Conservation (phyloP, 164 flowering plant species). For the Kalanchoe fedtschenkoi region DNA sequence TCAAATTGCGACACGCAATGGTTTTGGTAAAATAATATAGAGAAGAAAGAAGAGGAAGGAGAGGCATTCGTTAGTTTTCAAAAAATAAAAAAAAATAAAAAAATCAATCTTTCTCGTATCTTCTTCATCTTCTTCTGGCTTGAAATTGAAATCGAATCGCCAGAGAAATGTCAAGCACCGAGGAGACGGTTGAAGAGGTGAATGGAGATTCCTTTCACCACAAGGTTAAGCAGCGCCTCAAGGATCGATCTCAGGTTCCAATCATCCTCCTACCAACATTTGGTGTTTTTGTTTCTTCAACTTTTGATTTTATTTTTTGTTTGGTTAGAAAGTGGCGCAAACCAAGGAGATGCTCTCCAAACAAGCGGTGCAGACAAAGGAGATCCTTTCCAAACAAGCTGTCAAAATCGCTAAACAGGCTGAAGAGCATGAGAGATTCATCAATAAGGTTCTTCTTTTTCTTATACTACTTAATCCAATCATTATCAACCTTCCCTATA, state of each 20-base stretch:
- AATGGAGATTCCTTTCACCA: constrained; percentile 28
- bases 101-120: background rate
- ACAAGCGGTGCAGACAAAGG: constrained; percentile 62
- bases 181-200: constrained; percentile 28
- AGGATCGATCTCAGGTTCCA: constrained; percentile 59
- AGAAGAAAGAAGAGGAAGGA: too few relatives aligned
- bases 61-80: too few relatives aligned
- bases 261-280: background rate
- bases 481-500: too few relatives aligned
- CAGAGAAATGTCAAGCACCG: constrained; percentile 27
- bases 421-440: constrained; percentile 85
- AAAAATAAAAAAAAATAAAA: too few relatives aligned
- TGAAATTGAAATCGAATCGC: background rate
- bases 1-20: too few relatives aligned
- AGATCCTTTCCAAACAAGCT: constrained; percentile 83
- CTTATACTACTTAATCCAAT: too few relatives aligned
- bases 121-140: background rate
- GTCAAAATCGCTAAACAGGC: constrained; percentile 84
- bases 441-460: constrained; percentile 51
- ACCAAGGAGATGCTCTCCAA: constrained; percentile 69
- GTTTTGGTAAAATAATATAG: too few relatives aligned
- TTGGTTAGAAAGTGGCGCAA: constrained; percentile 58
- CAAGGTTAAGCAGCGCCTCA: constrained; percentile 32
- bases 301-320: constrained; percentile 15
- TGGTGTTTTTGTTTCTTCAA: constrained; percentile 5